phyloP scores from a whole-genome alignment of 1,139 yeast species.

The Arxiozyma bovina region DNA sequence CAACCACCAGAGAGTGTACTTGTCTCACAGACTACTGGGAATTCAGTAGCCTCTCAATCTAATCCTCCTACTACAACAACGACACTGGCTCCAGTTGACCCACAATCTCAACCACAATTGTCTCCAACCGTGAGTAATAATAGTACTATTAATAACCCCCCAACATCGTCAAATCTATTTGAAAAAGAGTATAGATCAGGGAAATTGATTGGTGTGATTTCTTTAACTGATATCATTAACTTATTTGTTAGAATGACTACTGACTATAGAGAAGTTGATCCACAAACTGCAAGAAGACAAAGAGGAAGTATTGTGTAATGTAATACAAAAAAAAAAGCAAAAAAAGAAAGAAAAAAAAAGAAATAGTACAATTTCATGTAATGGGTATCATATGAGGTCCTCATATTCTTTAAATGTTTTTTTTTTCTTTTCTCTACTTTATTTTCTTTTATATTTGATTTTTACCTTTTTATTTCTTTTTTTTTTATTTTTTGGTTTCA shows the following conservation, averaged over 20 bases:
- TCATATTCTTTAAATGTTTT: no score
- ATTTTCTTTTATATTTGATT: no score
- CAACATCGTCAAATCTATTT: constrained; percentile 23
- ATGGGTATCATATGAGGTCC: no score
- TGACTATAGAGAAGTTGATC: constrained; percentile 59
- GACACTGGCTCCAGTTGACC: constrained; percentile 8
- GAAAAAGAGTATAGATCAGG: constrained; percentile 52
- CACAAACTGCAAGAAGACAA: constrained; percentile 76
- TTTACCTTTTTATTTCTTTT: no score
- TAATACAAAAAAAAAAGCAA: no score
- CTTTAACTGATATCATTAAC: constrained; percentile 80
- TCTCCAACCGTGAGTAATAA: constrained; percentile 5
- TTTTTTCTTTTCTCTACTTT: no score
- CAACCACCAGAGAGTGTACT: constrained; percentile 38
- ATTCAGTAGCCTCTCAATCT: neutral
- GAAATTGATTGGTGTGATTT: constrained; percentile 78
- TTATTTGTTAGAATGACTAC: constrained; percentile 65
- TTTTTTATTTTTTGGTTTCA: no score
- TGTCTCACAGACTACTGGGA: constrained; percentile 6
- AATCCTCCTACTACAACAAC: constrained; percentile 1
- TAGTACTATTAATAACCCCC: neutral
- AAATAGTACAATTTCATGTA: neutral
- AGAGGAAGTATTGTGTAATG: constrained; percentile 32
- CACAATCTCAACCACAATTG: constrained; percentile 7
- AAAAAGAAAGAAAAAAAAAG: no score